phyloP scores from a whole-genome alignment of 805 yeast species.

The Saturnispora quitensis region DNA sequence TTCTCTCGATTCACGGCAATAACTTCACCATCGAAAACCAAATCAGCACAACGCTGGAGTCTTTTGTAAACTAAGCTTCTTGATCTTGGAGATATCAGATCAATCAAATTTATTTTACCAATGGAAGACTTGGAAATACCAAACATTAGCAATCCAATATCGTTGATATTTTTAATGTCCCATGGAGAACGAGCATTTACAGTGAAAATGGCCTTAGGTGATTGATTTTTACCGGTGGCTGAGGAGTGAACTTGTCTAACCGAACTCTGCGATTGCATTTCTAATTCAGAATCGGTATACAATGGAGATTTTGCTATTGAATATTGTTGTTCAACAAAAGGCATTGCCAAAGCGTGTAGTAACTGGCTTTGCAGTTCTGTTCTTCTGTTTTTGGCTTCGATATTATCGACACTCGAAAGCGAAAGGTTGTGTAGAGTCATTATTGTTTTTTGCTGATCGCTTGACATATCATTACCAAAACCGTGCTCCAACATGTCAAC shows the following conservation, averaged over 20 bases:
- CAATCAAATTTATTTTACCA: slow-evolving; percentile 56
- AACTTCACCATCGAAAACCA: slow-evolving; percentile 74
- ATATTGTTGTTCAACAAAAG: slow-evolving; percentile 39
- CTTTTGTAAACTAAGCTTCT: slow-evolving; percentile 58
- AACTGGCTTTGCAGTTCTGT: slow-evolving; percentile 37
- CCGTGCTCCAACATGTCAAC: slow-evolving; percentile 38
- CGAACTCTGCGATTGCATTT: slow-evolving; percentile 1
- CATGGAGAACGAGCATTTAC: slow-evolving; percentile 69
- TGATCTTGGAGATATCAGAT: slow-evolving; percentile 69
- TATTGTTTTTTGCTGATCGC: slow-evolving; percentile 29
- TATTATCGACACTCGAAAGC: slow-evolving; percentile 33
- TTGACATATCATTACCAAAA: slow-evolving; percentile 14
- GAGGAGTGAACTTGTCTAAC: slow-evolving; percentile 43
- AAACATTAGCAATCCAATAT: slow-evolving; percentile 78
- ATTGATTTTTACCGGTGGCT: slow-evolving; percentile 55
- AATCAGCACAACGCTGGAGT: slow-evolving; percentile 35
- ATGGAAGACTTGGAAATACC: slow-evolving; percentile 66
- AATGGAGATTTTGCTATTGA: slow-evolving; percentile 13
- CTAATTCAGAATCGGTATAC: background rate
- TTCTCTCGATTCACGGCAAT: slow-evolving; percentile 70
- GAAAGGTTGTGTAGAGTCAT: slow-evolving; percentile 51
- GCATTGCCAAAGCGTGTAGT: slow-evolving; percentile 58
- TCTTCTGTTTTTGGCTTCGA: slow-evolving; percentile 29
- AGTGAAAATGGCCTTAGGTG: slow-evolving; percentile 82
- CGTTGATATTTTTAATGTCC: slow-evolving; percentile 77